These are phyloP conservation scores for Oryza punctata DNA, from an alignment of 176 grass and related monocot species.

Conservation along the genomic window DNA sequence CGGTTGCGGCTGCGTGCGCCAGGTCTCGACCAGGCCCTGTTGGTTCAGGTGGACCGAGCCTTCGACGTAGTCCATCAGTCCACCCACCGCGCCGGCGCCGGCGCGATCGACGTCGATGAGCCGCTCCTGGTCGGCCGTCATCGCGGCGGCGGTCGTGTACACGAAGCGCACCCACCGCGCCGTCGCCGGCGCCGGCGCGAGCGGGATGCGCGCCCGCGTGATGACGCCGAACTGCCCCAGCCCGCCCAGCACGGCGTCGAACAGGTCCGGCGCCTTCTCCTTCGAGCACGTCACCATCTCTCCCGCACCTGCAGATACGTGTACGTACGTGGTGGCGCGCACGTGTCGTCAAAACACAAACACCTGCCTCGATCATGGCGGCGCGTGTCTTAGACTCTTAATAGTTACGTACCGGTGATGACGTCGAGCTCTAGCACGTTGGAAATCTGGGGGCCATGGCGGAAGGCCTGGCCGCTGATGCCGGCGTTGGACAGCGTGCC, in stretches of 20 bases:
- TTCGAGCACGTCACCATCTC: constrained; percentile 61
- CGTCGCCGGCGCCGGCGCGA: constrained; percentile 47
- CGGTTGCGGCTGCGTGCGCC: constrained; percentile 38
- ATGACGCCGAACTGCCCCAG: constrained; percentile 78
- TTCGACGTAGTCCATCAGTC: constrained; percentile 66
- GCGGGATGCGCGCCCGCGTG: constrained; percentile 61
- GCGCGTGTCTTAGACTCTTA: neutral
- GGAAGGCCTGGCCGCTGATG: constrained; percentile 64
- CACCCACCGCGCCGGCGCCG: neutral
- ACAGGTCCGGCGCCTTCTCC: constrained; percentile 39
- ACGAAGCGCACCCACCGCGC: constrained; percentile 59
- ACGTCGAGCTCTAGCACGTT: constrained; percentile 77
- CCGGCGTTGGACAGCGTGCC: constrained; percentile 81
- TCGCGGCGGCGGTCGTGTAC: constrained; percentile 39
- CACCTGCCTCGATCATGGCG: no score
- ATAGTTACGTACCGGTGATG: constrained; percentile 48
- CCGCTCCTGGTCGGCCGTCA: constrained; percentile 53
- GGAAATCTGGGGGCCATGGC: constrained; percentile 66
- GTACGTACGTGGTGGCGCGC: no score
- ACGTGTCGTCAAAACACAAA: no score
- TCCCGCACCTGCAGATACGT: constrained; percentile 29
- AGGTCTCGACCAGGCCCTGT: constrained; percentile 41
- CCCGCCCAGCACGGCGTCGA: constrained; percentile 66
- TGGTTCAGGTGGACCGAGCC: constrained; percentile 46
- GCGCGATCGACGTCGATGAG: constrained; percentile 28